Evolutionary conservation across 768 basidiomycete species (phyloP), one percentile per base, ranked within the genome.

Genomic region (Termitomyces sp.): DNA sequence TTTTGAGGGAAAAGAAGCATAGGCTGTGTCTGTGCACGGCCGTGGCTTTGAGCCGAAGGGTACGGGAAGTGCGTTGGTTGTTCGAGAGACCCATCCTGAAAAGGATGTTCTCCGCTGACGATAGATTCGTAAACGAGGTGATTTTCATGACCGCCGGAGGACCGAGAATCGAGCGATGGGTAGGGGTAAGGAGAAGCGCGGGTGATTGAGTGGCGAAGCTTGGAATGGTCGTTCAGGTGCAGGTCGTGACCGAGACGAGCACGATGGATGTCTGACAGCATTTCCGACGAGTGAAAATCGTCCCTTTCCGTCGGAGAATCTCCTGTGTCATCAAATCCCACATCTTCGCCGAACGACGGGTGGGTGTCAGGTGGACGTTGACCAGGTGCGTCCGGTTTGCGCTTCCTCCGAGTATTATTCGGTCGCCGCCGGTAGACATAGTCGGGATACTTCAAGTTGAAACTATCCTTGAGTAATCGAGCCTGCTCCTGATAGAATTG

Each of bases 401-500:
- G 75, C 40, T 76, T 74, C 66, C 85, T 89, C 67, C 92, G 86
- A 58, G 89, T 89, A 71, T 94, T 92, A 77, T 94, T 94, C 32
- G 92, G 92, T 55, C 92, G 82, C 56, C 92, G 86, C 68, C 88
- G 85, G 78, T 94, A 94, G 49, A 94, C 91, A 67, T 94, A 94
- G 80, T 93, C 91, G 16, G 92, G 92, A 73, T 93, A 94, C 70
- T 86, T 90, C 24, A 82, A 75, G 73, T 94, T 94, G 79, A 94
- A 94, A 57, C 78, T 86, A 65, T 94, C 92, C 73, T 94, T 94
- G 58, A 94, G 76, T 63, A 85, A 82, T 73, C 92, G 92, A 11
- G 92, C 92, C 71, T 91, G 90, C 69, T 93, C 88, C 60, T 91
- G 86, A 71, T 93, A 94, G 73, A 91, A 93, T 69, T 92, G 89